phyloP scores from a whole-genome alignment of 2,329 filamentous ascomycete species.

The Cladophialophora bantiana region DNA sequence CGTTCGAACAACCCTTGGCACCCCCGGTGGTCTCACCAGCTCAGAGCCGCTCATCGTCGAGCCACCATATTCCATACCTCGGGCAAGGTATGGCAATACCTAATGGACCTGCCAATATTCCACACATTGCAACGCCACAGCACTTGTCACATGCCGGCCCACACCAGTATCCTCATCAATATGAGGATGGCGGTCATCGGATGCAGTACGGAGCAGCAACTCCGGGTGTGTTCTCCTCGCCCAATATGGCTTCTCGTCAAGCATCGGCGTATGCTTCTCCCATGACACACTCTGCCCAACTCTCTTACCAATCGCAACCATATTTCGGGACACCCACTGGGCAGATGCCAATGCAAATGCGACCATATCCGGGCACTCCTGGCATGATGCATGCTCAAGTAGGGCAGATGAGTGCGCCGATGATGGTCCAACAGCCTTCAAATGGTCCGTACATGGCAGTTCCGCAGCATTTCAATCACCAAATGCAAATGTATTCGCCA shows the following conservation, averaged over 20 bases:
- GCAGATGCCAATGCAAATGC: slow-evolving; percentile 65
- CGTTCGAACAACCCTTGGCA: slow-evolving; percentile 73
- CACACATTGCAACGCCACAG: slow-evolving; percentile 73
- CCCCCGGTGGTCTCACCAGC: slow-evolving; percentile 73
- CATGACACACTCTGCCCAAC: slow-evolving; percentile 72
- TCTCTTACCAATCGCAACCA: slow-evolving; percentile 73
- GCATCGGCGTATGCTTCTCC: slow-evolving; percentile 73
- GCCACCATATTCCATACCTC: slow-evolving; percentile 78
- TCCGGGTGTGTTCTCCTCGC: slow-evolving; percentile 82
- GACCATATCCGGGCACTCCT: slow-evolving; percentile 73
- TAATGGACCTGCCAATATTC: slow-evolving; percentile 71
- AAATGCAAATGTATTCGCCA: slow-evolving; percentile 84
- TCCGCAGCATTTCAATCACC: slow-evolving; percentile 73
- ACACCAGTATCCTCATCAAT: slow-evolving; percentile 77
- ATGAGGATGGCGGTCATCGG: slow-evolving; percentile 76
- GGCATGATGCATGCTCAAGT: slow-evolving; percentile 77
- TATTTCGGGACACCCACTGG: slow-evolving; percentile 74
- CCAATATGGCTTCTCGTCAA: slow-evolving; percentile 71
- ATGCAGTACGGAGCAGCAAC: slow-evolving; percentile 85
- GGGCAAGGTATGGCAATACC: slow-evolving; percentile 86
- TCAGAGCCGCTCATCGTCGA: slow-evolving; percentile 63
- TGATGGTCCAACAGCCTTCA: slow-evolving; percentile 82
- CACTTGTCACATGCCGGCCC: slow-evolving; percentile 80
- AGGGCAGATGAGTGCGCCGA: slow-evolving; percentile 73
- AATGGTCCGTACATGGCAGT: slow-evolving; percentile 73